Evolutionary conservation across 192 early-diverging fungal genomes (phyloP), one percentile per base, ranked within the genome.

Genomic region (Mortierella antarctica): DNA sequence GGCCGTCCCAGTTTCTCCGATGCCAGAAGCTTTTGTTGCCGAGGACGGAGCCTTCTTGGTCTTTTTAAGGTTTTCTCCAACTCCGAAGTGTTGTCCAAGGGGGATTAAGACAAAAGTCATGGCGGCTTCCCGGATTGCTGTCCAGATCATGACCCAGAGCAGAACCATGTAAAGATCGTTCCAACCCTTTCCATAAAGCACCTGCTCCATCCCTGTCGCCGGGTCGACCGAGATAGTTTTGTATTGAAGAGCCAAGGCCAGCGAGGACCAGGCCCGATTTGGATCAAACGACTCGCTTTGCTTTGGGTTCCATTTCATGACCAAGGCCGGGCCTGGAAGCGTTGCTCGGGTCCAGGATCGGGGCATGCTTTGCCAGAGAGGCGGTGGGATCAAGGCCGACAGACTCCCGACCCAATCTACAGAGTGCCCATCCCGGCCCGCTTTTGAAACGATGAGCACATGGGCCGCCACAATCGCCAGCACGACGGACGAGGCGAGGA

Each of bases 81-180:
- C 76, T 18, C 59, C 58, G 14, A 80, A 67, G 1, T 49, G 45
- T 0, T 60, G 69, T 17, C 72, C 84, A 13, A 88, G 49, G 1
- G 88, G 87, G 42, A 82, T 83, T 11, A 89, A 67, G 13, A 89
- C 7, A 73, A 81, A 86, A 8, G 74, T 76, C 86, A 93, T 86
- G 46, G 85, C 69, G 1, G 86, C 62, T 14, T 90, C 89, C 10
- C 93, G 90, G 1, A 85, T 45, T 8, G 89, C 86, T 0, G 92
- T 90, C 53, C 92, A 89, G 52, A 89, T 86, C 65, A 89, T 82
- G 14, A 93, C 74, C 87, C 89, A 93, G 63, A 91, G 88, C 50
- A 86, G 41, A 1, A 94, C 82, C 78, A 92, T 90, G 23, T 85
- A 83, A 18, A 92, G 47, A 64, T 94, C 93, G 65, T 86, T 83